A percentile compares a stretch with the other conserved stretches of the same genome.
Conservation (phyloP, 441 rosid genomes). For the Corymbia calophylla region DNA sequence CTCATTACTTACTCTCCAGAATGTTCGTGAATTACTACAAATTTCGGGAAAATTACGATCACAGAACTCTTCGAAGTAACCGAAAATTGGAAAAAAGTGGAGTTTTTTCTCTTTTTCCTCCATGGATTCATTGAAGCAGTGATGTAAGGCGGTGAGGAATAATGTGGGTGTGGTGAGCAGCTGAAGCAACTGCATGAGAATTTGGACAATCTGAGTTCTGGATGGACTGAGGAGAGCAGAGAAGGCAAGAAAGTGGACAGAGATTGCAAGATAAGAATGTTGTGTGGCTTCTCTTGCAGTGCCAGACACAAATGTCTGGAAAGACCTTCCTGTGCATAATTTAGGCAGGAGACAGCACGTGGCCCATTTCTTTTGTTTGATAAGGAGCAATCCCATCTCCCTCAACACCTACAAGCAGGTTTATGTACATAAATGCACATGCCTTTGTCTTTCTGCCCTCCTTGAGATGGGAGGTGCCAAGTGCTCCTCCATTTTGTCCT, state of each 20-base stretch:
- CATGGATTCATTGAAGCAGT: neutral
- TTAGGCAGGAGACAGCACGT: neutral
- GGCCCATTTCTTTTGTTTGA: neutral
- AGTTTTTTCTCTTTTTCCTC: neutral
- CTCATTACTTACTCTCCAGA: neutral
- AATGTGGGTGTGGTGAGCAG: neutral
- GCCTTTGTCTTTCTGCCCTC: neutral
- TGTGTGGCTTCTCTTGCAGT: neutral
- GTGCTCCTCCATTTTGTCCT: neutral
- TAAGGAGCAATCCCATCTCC: neutral
- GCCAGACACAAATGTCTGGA: neutral
- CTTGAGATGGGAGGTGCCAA: neutral
- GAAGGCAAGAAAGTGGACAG: neutral
- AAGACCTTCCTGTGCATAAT: neutral
- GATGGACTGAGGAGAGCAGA: neutral
- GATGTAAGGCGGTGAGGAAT: neutral
- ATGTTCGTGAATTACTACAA: neutral
- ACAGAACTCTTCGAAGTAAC: neutral
- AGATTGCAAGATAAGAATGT: neutral
- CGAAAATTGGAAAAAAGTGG: neutral
- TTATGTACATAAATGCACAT: neutral
- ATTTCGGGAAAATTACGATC: neutral
- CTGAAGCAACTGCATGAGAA: neutral
- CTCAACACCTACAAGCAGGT: neutral
- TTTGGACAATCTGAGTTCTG: neutral